phyloP scores from a whole-genome alignment of 164 flowering plant genomes.

The Liquidambar formosana region DNA sequence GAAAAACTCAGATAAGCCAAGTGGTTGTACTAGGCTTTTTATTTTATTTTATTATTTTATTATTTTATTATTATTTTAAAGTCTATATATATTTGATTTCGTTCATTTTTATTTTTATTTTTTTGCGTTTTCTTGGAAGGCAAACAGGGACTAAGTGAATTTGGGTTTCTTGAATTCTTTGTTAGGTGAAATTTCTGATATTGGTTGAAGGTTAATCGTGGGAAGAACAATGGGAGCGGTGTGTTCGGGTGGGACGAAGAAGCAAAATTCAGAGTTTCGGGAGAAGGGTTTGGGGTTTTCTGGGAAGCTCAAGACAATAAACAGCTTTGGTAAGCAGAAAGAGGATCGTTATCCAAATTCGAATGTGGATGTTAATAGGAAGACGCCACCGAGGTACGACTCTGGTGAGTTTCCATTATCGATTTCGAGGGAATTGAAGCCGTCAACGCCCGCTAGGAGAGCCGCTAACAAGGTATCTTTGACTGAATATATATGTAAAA shows the following conservation, averaged over 20 bases:
- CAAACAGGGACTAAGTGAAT: conserved; percentile 2
- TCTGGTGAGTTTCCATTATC: conserved; percentile 30
- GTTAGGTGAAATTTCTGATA: neutral
- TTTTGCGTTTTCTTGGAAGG: neutral
- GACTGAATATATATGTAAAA: too few relatives aligned
- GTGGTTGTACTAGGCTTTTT: neutral
- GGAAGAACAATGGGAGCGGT: conserved; percentile 51
- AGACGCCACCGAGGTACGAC: conserved; percentile 17
- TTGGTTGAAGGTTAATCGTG: neutral
- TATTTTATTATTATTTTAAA: neutral
- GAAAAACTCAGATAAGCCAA: conserved; percentile 1
- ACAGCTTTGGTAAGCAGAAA: conserved; percentile 25
- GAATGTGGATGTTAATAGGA: conserved; percentile 2
- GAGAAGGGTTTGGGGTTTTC: conserved; percentile 25
- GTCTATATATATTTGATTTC: neutral
- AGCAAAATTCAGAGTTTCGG: conserved; percentile 8
- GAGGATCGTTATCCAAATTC: conserved; percentile 13
- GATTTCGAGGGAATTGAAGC: conserved; percentile 52
- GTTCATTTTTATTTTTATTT: neutral
- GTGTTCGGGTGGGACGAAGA: conserved; percentile 48
- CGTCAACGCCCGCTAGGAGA: conserved; percentile 42
- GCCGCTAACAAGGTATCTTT: conserved; percentile 35
- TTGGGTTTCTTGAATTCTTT: neutral
- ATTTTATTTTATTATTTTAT: neutral
- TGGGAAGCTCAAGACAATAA: conserved; percentile 34